Conservation (phyloP, 345 rosid species). For the Pistacia atlantica region DNA sequence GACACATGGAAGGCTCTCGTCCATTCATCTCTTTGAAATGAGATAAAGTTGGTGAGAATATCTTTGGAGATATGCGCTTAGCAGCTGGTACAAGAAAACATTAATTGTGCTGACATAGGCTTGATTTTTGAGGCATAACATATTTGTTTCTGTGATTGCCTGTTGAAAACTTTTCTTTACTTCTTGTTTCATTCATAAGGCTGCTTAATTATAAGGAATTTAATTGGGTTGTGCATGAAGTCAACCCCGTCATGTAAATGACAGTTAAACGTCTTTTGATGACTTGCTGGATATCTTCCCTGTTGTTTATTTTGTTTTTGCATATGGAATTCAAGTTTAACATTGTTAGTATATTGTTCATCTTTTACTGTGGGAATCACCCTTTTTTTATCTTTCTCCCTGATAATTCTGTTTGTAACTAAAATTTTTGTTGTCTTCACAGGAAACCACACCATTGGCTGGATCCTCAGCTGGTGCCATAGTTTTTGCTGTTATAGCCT, state of each 20-base stretch:
- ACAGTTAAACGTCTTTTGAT: no score
- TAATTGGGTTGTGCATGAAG: not conserved
- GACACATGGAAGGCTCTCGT: no score
- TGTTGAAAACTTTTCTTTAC: not conserved
- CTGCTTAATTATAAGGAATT: not conserved
- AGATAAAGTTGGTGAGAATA: no score
- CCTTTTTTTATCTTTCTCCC: not conserved
- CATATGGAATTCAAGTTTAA: not conserved
- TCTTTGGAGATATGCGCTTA: no score
- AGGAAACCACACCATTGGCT: conserved; percentile 93
- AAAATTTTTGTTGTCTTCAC: conserved; percentile 12
- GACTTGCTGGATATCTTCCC: not conserved
- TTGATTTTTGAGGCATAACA: no score
- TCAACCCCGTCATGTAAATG: not conserved
- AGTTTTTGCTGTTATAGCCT: conserved; percentile 79
- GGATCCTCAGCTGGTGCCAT: conserved; percentile 98
- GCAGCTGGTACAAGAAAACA: no score
- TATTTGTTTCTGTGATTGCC: not conserved
- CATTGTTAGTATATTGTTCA: not conserved
- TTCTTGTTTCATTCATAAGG: not conserved
- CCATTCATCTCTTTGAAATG: no score
- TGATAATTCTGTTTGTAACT: not conserved
- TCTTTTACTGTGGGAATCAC: not conserved
- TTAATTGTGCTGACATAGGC: no score
- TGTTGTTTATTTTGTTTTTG: not conserved